Base-by-base conservation (phyloP, 208 protist genomes). In the Leishmania turanica region DNA sequence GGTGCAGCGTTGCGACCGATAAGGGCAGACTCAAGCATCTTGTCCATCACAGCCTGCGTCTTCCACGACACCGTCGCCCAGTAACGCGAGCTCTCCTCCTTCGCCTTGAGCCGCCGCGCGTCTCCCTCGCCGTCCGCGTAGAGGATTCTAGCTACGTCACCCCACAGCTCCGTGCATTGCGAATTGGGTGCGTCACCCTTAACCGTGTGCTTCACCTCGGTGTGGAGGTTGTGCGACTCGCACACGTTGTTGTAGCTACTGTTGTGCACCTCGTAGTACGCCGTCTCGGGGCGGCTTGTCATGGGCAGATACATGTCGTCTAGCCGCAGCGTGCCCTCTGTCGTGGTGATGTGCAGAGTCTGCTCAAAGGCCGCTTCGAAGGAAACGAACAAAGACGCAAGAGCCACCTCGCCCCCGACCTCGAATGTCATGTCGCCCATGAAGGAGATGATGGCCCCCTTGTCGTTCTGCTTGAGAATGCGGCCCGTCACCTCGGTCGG, bases 41-140 rank as follows among this genome's bases (percentile, higher is more conserved):
- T 90, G 71, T 93, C 90, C 82, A 93, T 89, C 56, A 93, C 89
- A 2, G 79, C 81, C 90, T 95, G 92, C 70, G 87, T 95, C 68
- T 84, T 87, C 83, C 84, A 93, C 31, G 88, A 78, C 6, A 84
- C 78, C 0, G 73, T 85, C 27, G 86, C 87, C 86, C 87, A 95
- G 76, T 80, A 75, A 24, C 81, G 89, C 21, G 84, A 75, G 62
- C 76, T 77, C 64, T 91, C 85, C 40, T 82, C 74, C 9, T 88
- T 54, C 40, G 88, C 88, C 58, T 81, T 71, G 17, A 89, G 51
- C n/a, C 70, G 83, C 54, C 42, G 31, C 0, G 37, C 45, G 37
- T 78, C 83, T 24, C 65, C 86, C 34, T 87, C 77, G 27, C 84
- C 88, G 15, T 79, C 78, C 49, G 74, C 80, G 37, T 78, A 21